phyloP scores from a whole-genome alignment of 2,329 filamentous ascomycete species.

The Exophiala bonariae region DNA sequence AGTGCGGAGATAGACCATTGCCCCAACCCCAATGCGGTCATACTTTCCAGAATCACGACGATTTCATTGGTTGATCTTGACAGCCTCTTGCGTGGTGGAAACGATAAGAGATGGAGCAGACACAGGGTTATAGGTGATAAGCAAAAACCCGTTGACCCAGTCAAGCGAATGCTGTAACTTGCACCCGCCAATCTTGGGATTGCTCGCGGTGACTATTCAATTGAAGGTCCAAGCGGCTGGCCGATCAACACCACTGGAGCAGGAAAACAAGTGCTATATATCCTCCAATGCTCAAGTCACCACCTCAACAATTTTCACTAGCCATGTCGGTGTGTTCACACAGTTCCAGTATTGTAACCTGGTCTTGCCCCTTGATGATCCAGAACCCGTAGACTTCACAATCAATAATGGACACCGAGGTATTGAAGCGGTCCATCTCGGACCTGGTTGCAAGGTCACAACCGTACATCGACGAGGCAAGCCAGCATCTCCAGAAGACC shows the following conservation, averaged over 20 bases:
- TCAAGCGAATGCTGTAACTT: too few species aligned
- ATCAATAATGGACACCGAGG: conserved; percentile 13
- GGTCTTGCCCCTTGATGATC: too few species aligned
- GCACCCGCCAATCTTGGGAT: too few species aligned
- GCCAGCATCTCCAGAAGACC: conserved; percentile 11
- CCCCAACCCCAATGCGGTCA: conserved; percentile 17
- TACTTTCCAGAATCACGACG: conserved; percentile 10
- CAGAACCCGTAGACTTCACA: too few species aligned
- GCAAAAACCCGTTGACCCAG: conserved; percentile 6
- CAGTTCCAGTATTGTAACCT: too few species aligned
- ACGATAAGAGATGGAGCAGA: conserved; percentile 16
- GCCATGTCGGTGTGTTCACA: too few species aligned
- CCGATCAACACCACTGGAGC: too few species aligned
- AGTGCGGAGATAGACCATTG: conserved; percentile 8
- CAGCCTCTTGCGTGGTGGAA: conserved; percentile 10
- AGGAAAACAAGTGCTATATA: too few species aligned
- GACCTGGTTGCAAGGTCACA: conserved; percentile 20
- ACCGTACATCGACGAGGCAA: conserved; percentile 19
- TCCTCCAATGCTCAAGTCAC: too few species aligned
- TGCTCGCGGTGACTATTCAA: too few species aligned
- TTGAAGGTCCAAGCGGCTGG: too few species aligned
- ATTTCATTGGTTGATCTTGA: conserved; percentile 14
- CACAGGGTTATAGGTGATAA: not conserved
- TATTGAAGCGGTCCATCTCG: conserved; percentile 10
- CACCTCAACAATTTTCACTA: too few species aligned